These are phyloP conservation scores for Circinella umbellata DNA, from an alignment of 371 early-diverging fungal genomes.

Conservation along the genomic window DNA sequence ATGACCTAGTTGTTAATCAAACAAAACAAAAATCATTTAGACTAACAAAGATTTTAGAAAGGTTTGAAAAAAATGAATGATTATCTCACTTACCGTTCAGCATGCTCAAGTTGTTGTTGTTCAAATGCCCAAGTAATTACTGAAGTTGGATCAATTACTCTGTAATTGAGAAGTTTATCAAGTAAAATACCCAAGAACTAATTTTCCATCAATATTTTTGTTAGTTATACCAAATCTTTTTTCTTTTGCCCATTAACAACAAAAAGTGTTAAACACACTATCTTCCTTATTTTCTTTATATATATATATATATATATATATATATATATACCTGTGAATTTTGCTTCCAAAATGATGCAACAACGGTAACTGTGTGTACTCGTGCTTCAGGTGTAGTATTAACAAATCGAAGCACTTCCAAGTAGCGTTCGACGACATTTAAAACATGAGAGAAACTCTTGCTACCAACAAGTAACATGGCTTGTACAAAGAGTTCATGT, in stretches of 20 bases:
- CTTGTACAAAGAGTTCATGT: slow-evolving; percentile 80
- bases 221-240: too few species aligned
- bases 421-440: slow-evolving; percentile 86
- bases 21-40: not conserved
- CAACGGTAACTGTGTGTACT: slow-evolving; percentile 75
- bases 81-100: slow-evolving; percentile 44
- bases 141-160: slow-evolving; percentile 83
- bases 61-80: too few species aligned
- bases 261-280: too few species aligned
- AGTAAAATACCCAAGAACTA: slow-evolving; percentile 86
- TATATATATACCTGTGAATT: slow-evolving; percentile 66
- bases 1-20: slow-evolving; percentile 39
- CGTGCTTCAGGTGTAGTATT: slow-evolving; percentile 64
- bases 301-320: too few species aligned
- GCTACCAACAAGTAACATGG: slow-evolving; percentile 82
- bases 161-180: slow-evolving; percentile 92
- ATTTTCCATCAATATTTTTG: not conserved
- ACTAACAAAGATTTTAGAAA: not conserved
- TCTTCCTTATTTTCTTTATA: too few species aligned
- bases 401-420: slow-evolving; percentile 67
- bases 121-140: slow-evolving; percentile 83
- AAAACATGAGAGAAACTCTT: slow-evolving; percentile 94
- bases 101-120: slow-evolving; percentile 55
- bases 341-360: slow-evolving; percentile 82
- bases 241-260: not conserved